Percentiles rank a stretch among this genome's conserved stretches.
phyloP scores from a whole-genome alignment of 495 filamentous ascomycete genomes.

The Neurospora sp. region DNA sequence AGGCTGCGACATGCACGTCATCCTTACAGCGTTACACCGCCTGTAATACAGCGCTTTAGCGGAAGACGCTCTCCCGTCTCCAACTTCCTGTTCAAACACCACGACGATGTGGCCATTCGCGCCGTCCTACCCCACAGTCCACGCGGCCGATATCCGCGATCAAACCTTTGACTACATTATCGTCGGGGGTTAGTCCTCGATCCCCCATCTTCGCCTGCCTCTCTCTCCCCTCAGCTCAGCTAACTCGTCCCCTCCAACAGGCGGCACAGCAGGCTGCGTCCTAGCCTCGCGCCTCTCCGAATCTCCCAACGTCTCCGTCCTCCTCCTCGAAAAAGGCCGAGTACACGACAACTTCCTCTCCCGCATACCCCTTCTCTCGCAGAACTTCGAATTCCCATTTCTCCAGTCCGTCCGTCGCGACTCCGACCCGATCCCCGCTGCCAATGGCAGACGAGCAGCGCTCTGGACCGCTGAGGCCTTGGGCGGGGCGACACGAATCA shows the following conservation, averaged over 20 bases:
- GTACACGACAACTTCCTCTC: slow-evolving; percentile 24
- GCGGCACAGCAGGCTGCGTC: slow-evolving; percentile 39
- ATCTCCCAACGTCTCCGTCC: slow-evolving; percentile 32
- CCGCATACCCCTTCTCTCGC: slow-evolving; percentile 16
- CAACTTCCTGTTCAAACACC: not conserved
- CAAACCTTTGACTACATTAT: slow-evolving; percentile 24
- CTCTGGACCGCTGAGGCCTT: slow-evolving; percentile 17
- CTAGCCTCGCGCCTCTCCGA: slow-evolving; percentile 41
- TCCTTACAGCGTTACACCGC: not conserved
- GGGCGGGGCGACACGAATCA: slow-evolving; percentile 19
- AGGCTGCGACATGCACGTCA: not conserved
- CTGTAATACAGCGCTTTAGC: not conserved
- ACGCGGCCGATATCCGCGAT: slow-evolving; percentile 1
- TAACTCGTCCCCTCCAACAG: not conserved
- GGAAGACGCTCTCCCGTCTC: not conserved
- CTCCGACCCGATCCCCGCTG: slow-evolving; percentile 14
- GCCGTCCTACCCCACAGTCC: slow-evolving; percentile 5
- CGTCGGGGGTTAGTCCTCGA: slow-evolving; percentile 11
- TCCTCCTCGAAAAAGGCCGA: slow-evolving; percentile 38
- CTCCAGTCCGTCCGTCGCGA: slow-evolving; percentile 11
- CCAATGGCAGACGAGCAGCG: slow-evolving; percentile 2
- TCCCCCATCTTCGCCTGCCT: not conserved
- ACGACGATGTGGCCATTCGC: slow-evolving; percentile 13
- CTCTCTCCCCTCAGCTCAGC: too few species aligned
- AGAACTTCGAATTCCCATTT: slow-evolving; percentile 9